Evolutionary conservation across 208 protist genomes (phyloP).

Genomic region (Baffinella frigidus): DNA sequence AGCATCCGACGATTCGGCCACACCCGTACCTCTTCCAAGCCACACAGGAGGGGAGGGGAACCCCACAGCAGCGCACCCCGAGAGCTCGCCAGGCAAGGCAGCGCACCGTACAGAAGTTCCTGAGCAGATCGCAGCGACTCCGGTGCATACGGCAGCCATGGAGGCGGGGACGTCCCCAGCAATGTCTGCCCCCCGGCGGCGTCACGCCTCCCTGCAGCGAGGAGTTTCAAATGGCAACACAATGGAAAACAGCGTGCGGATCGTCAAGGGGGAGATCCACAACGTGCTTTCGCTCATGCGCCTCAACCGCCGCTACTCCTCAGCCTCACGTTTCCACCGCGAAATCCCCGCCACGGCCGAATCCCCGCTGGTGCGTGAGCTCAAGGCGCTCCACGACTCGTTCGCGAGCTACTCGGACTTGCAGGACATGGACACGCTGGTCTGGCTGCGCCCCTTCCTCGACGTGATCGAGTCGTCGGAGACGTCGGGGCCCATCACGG

Average conservation of each 20-base stretch:
- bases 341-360: constrained; percentile 55
- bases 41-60: no score
- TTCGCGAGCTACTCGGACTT: constrained; percentile 30
- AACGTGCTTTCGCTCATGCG: constrained; percentile 56
- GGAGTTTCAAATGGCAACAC: no score
- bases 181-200: no score
- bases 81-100: no score
- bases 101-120: no score
- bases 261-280: constrained; percentile 64
- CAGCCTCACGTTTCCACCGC: constrained; percentile 44
- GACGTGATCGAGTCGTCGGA: constrained; percentile 60
- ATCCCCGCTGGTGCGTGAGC: constrained; percentile 37
- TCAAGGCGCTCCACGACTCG: constrained; percentile 47
- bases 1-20: no score
- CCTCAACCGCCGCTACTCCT: constrained; percentile 42
- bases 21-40: no score
- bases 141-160: no score
- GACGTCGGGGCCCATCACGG: constrained; percentile 60
- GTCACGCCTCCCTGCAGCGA: no score
- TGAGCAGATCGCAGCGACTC: no score
- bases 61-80: no score
- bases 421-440: constrained; percentile 59
- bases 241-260: constrained; percentile 58
- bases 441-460: constrained; percentile 58
- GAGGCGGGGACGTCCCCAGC: no score